phyloP scores from a whole-genome alignment of 768 basidiomycete species.

The Rhodotorula graminis region DNA sequence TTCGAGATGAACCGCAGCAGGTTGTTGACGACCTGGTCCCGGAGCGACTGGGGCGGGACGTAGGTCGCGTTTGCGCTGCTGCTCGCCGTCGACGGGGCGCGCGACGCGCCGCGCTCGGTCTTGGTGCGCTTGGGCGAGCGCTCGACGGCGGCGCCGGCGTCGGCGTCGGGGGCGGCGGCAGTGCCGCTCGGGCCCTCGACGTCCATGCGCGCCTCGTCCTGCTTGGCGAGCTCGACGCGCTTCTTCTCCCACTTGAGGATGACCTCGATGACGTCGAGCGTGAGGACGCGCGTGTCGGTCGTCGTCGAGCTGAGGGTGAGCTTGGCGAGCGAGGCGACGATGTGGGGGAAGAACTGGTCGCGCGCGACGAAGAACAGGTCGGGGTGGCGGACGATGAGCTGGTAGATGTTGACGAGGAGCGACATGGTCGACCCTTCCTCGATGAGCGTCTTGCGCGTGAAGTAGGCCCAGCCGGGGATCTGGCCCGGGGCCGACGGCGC shows the following conservation, averaged over 20 bases:
- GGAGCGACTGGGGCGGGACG: slow-evolving; percentile 59
- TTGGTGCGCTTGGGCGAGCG: slow-evolving; percentile 44
- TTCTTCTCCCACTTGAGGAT: slow-evolving; percentile 82
- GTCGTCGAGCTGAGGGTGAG: slow-evolving; percentile 70
- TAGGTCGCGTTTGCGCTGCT: slow-evolving; percentile 33
- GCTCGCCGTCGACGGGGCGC: slow-evolving; percentile 43
- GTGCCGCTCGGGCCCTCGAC: slow-evolving; percentile 45
- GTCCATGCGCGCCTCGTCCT: slow-evolving; percentile 52
- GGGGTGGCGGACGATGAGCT: slow-evolving; percentile 84
- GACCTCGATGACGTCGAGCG: slow-evolving; percentile 84
- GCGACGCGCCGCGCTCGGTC: slow-evolving; percentile 48
- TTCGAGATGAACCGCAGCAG: slow-evolving; percentile 83
- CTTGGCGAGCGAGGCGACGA: slow-evolving; percentile 82
- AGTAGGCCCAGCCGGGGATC: slow-evolving; percentile 68
- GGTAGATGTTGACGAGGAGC: slow-evolving; percentile 74
- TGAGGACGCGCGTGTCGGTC: slow-evolving; percentile 73
- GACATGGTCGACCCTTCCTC: slow-evolving; percentile 72
- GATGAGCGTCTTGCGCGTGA: slow-evolving; percentile 73
- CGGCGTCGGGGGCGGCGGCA: slow-evolving; percentile 6
- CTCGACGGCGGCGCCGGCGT: background rate
- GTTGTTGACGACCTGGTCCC: slow-evolving; percentile 91
- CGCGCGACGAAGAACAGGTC: slow-evolving; percentile 89
- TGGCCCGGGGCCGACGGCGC: slow-evolving; percentile 40
- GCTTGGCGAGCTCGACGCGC: slow-evolving; percentile 43
- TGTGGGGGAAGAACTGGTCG: slow-evolving; percentile 84